Conservation (phyloP, 192 early-diverging fungal genomes). For the Backusella macrospora region DNA sequence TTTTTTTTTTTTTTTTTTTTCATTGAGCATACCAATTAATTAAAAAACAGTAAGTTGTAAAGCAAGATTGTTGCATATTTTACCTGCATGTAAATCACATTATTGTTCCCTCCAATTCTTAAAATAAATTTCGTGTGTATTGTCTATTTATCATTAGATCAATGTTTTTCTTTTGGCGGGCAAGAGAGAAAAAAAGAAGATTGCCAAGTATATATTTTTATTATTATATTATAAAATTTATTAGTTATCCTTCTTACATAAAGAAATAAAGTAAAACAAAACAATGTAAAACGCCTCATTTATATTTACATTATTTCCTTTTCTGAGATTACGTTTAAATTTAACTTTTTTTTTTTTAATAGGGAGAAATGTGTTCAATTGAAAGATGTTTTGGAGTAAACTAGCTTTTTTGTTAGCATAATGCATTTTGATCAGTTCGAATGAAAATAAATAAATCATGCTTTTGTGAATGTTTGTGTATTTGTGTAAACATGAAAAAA, state of each 20-base stretch:
- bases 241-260: background rate
- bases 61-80: background rate
- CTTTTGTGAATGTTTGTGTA: conserved; percentile 1
- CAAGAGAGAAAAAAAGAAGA: background rate
- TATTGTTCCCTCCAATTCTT: conserved; percentile 12
- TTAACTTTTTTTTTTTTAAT: conserved; percentile 1
- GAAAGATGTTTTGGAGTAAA: background rate
- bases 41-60: background rate
- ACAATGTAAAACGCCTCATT: background rate
- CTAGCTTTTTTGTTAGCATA: conserved; percentile 12
- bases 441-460: conserved; percentile 11
- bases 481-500: background rate
- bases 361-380: conserved; percentile 3
- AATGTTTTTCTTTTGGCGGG: background rate
- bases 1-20: background rate
- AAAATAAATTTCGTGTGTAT: background rate
- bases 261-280: background rate
- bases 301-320: conserved; percentile 2
- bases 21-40: background rate
- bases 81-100: background rate
- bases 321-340: background rate
- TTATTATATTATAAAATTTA: background rate
- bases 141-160: background rate
- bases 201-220: background rate
- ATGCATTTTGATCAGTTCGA: conserved; percentile 2